Evolutionary conservation across 2,329 filamentous ascomycete genomes (phyloP), one percentile per base, ranked within the genome.

Genomic region (Hymenoscyphus occultus): DNA sequence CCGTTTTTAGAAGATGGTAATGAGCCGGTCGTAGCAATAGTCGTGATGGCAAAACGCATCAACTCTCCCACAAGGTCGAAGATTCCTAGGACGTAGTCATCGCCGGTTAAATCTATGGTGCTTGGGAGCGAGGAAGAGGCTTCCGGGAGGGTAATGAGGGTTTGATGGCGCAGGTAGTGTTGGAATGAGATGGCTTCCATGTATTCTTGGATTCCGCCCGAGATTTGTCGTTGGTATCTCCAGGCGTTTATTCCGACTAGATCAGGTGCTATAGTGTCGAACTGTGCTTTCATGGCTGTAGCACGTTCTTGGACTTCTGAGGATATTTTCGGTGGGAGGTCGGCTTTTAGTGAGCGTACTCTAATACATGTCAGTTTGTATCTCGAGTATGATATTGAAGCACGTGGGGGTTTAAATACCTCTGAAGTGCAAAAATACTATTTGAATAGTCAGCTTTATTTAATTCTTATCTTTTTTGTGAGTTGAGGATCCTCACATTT

Each of bases 1-100:
- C 60, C 67, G 22, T 59, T 39, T 32, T 69, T 75, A 61, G 56
- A 65, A 39, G 79, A 79, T 3, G 80, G 82, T 67, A 82, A 76
- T 71, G 77, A 71, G 66, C 74, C 75, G 45, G 66, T 88, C 5
- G 93, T 90, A 0, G 93, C 93, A 76, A 96, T 90, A 32, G 88
- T 87, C 5, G 93, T 93, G 60, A 97, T 95, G 0, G 92, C 93
- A 78, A 97, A 98, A 39, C 93, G 86, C 95, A 99, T 99, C 81
- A 98, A 83, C 80, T 99, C 95, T 48, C 95, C 95, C 1, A 93
- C 93, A 71, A 98, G 85, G 77, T 99, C 95, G 74, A 97, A 97
- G 2, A 99, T 79, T 9, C 94, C 95, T 68, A 95, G 89, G 65
- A 97, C 79, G 75, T 97, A 98, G 77, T 99, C 95, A 63, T 94